Conservation (phyloP, 306 rosid species). For the Bauhinia variegata region DNA sequence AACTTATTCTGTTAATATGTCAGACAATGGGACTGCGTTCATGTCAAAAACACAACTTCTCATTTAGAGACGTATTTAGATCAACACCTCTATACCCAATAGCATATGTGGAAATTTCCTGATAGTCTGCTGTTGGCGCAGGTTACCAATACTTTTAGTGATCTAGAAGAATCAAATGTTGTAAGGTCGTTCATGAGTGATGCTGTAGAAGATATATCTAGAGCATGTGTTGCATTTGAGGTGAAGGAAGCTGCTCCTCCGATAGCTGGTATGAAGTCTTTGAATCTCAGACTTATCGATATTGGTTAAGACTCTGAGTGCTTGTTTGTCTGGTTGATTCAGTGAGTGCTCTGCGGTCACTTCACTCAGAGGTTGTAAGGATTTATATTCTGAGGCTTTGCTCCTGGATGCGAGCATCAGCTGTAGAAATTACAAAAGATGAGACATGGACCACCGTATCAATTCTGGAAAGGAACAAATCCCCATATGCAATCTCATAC, state of each 20-base stretch:
- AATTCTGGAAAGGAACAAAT: constrained; percentile 89
- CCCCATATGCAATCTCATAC: constrained; percentile 89
- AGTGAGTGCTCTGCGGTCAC: constrained; percentile 70
- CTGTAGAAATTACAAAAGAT: constrained; percentile 76
- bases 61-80: no score
- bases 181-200: constrained; percentile 85
- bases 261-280: constrained; percentile 69
- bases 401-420: constrained; percentile 93
- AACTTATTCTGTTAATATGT: no score
- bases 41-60: no score
- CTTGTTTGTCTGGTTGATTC: constrained; percentile 44
- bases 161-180: constrained; percentile 89
- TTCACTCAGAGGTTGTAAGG: constrained; percentile 79
- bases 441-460: constrained; percentile 91
- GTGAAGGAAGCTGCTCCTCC: constrained; percentile 93
- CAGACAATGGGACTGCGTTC: no score
- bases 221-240: constrained; percentile 76
- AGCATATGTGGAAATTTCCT: no score
- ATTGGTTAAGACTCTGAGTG: constrained; percentile 41
- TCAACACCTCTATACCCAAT: no score
- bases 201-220: constrained; percentile 83
- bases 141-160: constrained; percentile 80
- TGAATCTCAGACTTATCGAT: constrained; percentile 39
- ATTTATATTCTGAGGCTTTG: constrained; percentile 90
- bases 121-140: constrained; percentile 52